Evolutionary conservation across 225 moss, liverwort and hornwort genomes (phyloP), one percentile per base, ranked within the genome.

Genomic region (Climacium dendroides): DNA sequence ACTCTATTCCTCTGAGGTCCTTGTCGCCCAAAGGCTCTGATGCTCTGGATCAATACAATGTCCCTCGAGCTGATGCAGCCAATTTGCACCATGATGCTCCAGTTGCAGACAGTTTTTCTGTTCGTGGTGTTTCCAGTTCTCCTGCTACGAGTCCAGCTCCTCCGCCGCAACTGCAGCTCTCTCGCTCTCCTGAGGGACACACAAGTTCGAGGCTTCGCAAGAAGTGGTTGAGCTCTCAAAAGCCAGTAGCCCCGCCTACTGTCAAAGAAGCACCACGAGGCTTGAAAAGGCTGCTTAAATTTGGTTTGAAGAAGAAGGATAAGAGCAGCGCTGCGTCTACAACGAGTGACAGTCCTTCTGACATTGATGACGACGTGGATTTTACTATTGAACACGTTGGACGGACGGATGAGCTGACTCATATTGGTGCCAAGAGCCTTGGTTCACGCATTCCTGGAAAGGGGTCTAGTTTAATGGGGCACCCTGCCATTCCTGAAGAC

Each of bases 231-330:
- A 88, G 89, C n/a, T 95, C 95, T 9, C 96, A 96, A 5, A 97
- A 96, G 89, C 65, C 67, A 24, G 86, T 58, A 67, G 82, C 87
- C 45, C 95, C 95, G 52, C 90, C 94, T 25, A 63, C 90, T 84
- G 92, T 94, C 25, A 98, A 97, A 90, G 98, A 98, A 69, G 90
- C 95, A 19, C 94, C 97, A 11, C 93, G 95, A 73, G 98, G 96
- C 41, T 93, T 98, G 88, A 98, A 98, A 87, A 91, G 96, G 73
- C 95, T 98, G 4, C 77, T 98, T 50, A 96, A 97, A 85, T 98
- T 98, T 79, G 98, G 98, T 25, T 86, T 96, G 87, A 93, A 93
- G 88, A 98, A 95, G 86, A 95, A 95, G 54, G 93, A 91, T 19
- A 94, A 92, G 62, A 88, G 94, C 85, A 94, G 93, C 62, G 78